Evolutionary conservation across 441 rosid species (phyloP).

Genomic region (Adansonia rubrostipa): DNA sequence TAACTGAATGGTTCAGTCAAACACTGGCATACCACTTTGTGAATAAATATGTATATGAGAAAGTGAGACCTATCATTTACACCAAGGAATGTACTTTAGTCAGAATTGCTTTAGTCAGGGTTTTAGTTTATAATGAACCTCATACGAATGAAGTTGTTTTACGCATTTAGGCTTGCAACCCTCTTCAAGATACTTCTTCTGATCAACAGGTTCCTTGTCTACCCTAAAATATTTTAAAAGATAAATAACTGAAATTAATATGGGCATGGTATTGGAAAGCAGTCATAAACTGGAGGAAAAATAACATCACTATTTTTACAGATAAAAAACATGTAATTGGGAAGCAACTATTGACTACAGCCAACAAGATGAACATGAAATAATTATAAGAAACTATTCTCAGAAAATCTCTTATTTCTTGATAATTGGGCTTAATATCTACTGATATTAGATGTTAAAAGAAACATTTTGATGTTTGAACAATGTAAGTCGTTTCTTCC

Average conservation of each 20-base stretch:
- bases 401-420: background rate
- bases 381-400: background rate
- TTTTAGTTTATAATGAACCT: conserved; percentile 40
- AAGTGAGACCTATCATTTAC: background rate
- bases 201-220: conserved; percentile 69
- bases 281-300: background rate
- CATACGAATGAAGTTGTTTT: conserved; percentile 60
- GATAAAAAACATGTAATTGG: background rate
- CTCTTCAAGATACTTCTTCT: conserved; percentile 64
- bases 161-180: conserved; percentile 74
- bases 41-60: background rate
- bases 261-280: background rate
- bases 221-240: conserved; percentile 48
- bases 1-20: background rate
- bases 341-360: background rate
- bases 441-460: background rate
- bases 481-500: background rate
- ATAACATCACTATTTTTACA: background rate
- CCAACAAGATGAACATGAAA: background rate
- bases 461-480: background rate
- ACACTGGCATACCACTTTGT: background rate
- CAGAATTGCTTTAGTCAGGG: background rate
- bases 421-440: background rate
- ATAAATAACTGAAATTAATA: background rate
- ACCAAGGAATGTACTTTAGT: background rate